Percentiles rank a stretch among this genome's conserved stretches.
These are phyloP conservation scores for Mycena polygramma DNA, from an alignment of 768 basidiomycete genomes.

Conservation along the genomic window DNA sequence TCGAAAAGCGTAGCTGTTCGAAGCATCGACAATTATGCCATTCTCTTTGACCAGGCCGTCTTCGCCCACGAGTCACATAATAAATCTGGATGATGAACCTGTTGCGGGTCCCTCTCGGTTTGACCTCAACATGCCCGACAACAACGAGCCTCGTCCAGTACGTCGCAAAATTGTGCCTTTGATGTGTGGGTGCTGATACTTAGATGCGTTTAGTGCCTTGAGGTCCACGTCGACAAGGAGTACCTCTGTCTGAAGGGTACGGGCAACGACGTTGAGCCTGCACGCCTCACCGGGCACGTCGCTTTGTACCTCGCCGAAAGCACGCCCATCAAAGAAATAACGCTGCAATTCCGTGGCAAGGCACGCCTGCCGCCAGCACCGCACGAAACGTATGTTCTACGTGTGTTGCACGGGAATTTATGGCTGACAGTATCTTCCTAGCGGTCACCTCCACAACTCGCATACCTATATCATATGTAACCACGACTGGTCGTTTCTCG, in stretches of 20 bases:
- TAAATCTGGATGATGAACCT: slow-evolving; percentile 31
- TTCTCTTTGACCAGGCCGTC: slow-evolving; percentile 37
- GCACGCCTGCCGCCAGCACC: slow-evolving; percentile 73
- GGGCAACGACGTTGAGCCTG: slow-evolving; percentile 87
- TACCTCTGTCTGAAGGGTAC: slow-evolving; percentile 81
- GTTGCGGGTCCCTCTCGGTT: slow-evolving; percentile 20
- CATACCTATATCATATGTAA: slow-evolving; percentile 76
- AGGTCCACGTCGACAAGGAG: slow-evolving; percentile 82
- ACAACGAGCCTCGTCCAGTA: slow-evolving; percentile 33
- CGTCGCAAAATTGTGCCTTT: not conserved
- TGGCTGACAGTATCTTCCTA: slow-evolving; percentile 34
- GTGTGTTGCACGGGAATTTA: not conserved
- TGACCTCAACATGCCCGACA: slow-evolving; percentile 33
- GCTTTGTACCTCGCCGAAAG: slow-evolving; percentile 84
- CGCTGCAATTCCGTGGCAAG: slow-evolving; percentile 87
- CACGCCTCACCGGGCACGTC: slow-evolving; percentile 84
- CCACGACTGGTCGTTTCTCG: slow-evolving; percentile 95
- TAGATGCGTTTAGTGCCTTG: slow-evolving; percentile 55
- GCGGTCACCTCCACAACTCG: slow-evolving; percentile 55
- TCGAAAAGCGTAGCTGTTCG: not conserved
- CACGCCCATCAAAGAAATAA: slow-evolving; percentile 87
- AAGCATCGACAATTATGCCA: slow-evolving; percentile 24
- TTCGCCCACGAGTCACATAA: slow-evolving; percentile 25
- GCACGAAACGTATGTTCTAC: slow-evolving; percentile 68
- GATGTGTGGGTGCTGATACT: not conserved